Percentiles rank a stretch among this genome's conserved stretches.
Evolutionary conservation across 1,284 basidiomycete genomes (phyloP).

Genomic region (Pascua sp.): DNA sequence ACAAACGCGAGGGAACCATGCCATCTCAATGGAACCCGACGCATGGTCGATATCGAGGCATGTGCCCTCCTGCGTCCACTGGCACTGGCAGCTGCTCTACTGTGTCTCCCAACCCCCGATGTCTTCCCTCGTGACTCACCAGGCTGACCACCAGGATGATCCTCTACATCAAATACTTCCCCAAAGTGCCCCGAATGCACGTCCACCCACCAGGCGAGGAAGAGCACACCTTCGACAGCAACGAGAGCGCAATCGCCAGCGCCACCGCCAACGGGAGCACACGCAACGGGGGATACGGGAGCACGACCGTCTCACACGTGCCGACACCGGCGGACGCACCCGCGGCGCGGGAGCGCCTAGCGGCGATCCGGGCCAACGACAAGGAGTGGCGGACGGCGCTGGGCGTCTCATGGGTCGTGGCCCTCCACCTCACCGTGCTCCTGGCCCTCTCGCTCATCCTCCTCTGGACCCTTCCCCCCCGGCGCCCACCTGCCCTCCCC

Average conservation of each 20-base stretch:
- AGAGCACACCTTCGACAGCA: neutral
- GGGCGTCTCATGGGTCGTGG: slow-evolving; percentile 67
- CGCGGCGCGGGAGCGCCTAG: neutral
- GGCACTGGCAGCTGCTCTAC: too few species aligned
- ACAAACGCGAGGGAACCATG: too few species aligned
- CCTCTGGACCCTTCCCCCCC: slow-evolving; percentile 49
- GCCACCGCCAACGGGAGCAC: too few species aligned
- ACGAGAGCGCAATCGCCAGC: too few species aligned
- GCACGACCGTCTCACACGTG: too few species aligned
- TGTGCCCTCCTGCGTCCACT: too few species aligned
- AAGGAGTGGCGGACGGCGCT: slow-evolving; percentile 73
- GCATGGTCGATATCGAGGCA: too few species aligned
- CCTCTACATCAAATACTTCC: slow-evolving; percentile 90
- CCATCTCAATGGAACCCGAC: too few species aligned
- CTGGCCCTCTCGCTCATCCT: slow-evolving; percentile 36
- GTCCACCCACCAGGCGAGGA: neutral
- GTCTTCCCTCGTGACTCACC: neutral
- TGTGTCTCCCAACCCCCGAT: too few species aligned
- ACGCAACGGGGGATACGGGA: too few species aligned
- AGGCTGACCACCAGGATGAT: slow-evolving; percentile 59
- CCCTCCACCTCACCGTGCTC: slow-evolving; percentile 59
- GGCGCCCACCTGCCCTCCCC: slow-evolving; percentile 50
- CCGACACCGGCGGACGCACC: neutral
- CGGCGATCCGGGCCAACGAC: slow-evolving; percentile 42
- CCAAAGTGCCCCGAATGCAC: slow-evolving; percentile 46